Evolutionary conservation across 2,329 filamentous ascomycete genomes (phyloP).

Genomic region (Thelonectria rubi): DNA sequence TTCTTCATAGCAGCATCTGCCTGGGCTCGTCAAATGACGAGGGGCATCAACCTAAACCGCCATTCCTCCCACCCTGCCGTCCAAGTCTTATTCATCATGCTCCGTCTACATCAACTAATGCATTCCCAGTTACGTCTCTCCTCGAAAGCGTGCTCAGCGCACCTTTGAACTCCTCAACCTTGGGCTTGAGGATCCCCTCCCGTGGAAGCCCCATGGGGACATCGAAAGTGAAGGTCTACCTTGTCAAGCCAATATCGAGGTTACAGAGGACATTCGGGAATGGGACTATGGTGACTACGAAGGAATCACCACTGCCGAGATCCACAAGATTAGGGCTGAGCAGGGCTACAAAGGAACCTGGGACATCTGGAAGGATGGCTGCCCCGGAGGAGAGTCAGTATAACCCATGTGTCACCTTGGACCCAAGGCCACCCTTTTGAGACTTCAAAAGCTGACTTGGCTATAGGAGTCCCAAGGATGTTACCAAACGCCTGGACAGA

Average conservation of each 20-base stretch:
- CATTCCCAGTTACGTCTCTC: constrained; percentile 77
- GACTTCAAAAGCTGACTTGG: constrained; percentile 21
- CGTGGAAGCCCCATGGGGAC: constrained; percentile 69
- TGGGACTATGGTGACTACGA: constrained; percentile 93
- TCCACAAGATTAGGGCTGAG: constrained; percentile 64
- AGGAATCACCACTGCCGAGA: constrained; percentile 77
- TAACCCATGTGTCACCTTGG: constrained; percentile 16
- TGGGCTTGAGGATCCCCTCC: constrained; percentile 71
- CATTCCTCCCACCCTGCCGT: too few species aligned
- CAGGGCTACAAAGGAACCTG: constrained; percentile 68
- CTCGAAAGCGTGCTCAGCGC: constrained; percentile 81
- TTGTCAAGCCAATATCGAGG: constrained; percentile 69
- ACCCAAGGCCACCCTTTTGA: background rate
- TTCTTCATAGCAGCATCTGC: too few species aligned
- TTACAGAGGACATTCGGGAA: constrained; percentile 79
- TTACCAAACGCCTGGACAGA: constrained; percentile 76
- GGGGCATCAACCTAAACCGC: too few species aligned
- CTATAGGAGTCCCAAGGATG: constrained; percentile 72
- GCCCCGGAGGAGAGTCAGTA: constrained; percentile 83
- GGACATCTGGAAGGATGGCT: constrained; percentile 93
- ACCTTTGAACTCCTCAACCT: constrained; percentile 91
- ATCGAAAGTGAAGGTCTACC: constrained; percentile 50
- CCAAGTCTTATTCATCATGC: background rate
- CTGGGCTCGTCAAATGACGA: too few species aligned
- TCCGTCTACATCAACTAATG: constrained; percentile 14